These are phyloP conservation scores for Eutrema yunnanense DNA, from an alignment of 345 rosid genomes.

Conservation along the genomic window DNA sequence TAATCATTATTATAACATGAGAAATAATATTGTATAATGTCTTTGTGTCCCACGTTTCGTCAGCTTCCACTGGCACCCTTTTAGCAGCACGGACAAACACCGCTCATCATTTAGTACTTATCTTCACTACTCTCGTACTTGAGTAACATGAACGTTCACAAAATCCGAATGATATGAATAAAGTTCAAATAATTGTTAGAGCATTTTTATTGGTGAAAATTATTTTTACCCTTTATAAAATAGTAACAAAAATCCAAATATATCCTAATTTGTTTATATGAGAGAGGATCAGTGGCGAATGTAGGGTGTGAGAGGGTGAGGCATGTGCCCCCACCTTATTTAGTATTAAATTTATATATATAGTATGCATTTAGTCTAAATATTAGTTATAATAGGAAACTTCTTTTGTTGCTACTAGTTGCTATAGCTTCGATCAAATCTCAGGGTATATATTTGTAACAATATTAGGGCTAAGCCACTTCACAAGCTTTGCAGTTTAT, in stretches of 20 bases:
- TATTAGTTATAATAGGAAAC: neutral
- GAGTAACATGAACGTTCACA: neutral
- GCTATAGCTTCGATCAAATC: neutral
- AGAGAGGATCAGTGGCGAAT: neutral
- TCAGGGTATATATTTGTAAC: neutral
- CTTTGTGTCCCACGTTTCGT: constrained; percentile 20
- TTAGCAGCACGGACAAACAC: constrained; percentile 13
- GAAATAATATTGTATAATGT: neutral
- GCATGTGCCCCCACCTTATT: too few relatives aligned
- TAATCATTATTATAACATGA: neutral
- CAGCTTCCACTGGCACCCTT: constrained; percentile 21
- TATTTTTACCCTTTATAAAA: neutral
- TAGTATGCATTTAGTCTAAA: too few relatives aligned
- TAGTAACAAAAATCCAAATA: neutral
- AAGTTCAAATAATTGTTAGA: neutral
- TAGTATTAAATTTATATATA: too few relatives aligned
- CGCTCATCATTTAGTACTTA: neutral
- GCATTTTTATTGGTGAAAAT: neutral
- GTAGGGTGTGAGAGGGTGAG: too few relatives aligned
- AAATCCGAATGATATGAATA: neutral
- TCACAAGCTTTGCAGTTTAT: neutral
- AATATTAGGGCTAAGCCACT: neutral
- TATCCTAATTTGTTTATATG: neutral
- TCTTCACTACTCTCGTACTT: neutral
- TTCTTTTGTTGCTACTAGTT: neutral